phyloP scores from a whole-genome alignment of 2,329 filamentous ascomycete genomes.

The Didymosphaeria variabile region DNA sequence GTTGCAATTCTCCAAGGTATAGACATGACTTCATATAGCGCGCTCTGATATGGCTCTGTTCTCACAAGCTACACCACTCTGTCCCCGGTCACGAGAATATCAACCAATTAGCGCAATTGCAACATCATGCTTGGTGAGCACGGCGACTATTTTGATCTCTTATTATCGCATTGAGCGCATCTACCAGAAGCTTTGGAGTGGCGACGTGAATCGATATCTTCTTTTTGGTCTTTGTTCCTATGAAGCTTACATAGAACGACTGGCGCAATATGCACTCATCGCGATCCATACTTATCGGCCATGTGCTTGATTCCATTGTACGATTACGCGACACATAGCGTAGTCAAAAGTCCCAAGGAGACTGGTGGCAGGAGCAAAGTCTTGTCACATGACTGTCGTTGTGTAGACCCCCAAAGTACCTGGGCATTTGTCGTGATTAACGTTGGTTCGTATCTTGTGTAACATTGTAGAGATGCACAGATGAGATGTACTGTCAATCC shows the following conservation, averaged over 20 bases:
- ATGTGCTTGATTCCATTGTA: neutral
- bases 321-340: neutral
- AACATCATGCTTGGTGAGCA: slow-evolving; percentile 1
- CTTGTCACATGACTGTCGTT: neutral
- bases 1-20: neutral
- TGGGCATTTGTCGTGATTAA: neutral
- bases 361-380: neutral
- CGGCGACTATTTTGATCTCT: neutral
- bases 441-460: neutral
- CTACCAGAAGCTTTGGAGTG: neutral
- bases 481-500: no score
- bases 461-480: no score
- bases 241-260: neutral
- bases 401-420: neutral
- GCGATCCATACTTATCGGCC: neutral
- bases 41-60: neutral
- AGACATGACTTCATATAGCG: neutral
- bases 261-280: slow-evolving; percentile 3
- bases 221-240: no score
- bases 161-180: neutral
- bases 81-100: neutral
- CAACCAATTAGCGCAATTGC: neutral
- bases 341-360: neutral
- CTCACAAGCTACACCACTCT: neutral
- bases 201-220: neutral